These are phyloP conservation scores for Serendipita sp. DNA, from an alignment of 768 basidiomycete species.

Conservation along the genomic window DNA sequence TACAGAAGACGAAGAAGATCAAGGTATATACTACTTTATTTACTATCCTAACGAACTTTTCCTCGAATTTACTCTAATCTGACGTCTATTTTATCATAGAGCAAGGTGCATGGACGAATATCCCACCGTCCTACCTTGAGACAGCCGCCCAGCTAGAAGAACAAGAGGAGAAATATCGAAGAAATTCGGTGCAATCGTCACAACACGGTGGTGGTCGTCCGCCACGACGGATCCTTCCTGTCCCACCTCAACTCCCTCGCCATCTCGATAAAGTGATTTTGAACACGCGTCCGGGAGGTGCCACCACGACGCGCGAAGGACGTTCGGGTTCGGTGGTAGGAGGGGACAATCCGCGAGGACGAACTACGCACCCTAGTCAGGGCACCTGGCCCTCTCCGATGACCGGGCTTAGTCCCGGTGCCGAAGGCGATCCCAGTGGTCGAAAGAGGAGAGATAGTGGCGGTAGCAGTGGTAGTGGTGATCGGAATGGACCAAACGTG, in stretches of 20 bases:
- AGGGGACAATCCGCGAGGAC: background rate
- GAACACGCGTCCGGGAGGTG: constrained; percentile 31
- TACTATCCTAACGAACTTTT: constrained; percentile 16
- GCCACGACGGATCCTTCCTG: constrained; percentile 51
- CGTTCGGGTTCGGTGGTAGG: constrained; percentile 12
- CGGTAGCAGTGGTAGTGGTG: background rate
- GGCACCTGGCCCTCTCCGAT: background rate
- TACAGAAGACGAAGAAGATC: constrained; percentile 15
- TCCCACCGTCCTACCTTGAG: constrained; percentile 55
- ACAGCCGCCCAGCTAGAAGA: constrained; percentile 68
- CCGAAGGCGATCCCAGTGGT: background rate
- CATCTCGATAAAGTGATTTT: constrained; percentile 90
- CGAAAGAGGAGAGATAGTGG: background rate
- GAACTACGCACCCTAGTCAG: background rate
- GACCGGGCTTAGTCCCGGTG: background rate
- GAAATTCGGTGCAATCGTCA: constrained; percentile 20
- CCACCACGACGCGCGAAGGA: constrained; percentile 19
- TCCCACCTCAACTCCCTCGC: constrained; percentile 73
- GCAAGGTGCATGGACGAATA: constrained; percentile 45
- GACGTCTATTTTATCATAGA: background rate
- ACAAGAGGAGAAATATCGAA: constrained; percentile 43
- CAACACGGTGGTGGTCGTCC: constrained; percentile 11
- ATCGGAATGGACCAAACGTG: background rate
- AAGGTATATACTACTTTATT: constrained; percentile 12
- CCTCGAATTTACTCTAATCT: constrained; percentile 20